These are phyloP conservation scores for Penicillium vulpinum DNA, from an alignment of 2,329 filamentous ascomycete genomes.

Conservation along the genomic window DNA sequence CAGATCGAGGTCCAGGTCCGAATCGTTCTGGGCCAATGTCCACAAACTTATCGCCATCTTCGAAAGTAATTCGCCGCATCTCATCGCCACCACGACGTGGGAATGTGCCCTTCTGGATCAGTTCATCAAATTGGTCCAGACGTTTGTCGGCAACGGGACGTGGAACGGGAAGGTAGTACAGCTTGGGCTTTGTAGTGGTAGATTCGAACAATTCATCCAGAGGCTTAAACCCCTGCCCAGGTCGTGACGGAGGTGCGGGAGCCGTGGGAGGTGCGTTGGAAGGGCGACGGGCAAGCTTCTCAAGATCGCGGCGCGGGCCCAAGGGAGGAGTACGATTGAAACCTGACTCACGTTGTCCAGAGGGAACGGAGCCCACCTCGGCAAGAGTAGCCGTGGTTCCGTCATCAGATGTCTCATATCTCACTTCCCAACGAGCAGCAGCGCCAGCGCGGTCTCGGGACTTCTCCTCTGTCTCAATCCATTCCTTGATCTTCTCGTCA, in stretches of 20 bases:
- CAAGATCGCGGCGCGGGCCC: conserved; percentile 28
- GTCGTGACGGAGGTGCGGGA: conserved; percentile 21
- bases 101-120: conserved; percentile 41
- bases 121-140: conserved; percentile 57
- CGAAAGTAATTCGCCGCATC: conserved; percentile 72
- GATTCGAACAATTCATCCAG: conserved; percentile 62
- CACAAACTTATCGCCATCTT: conserved; percentile 65
- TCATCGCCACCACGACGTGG: conserved; percentile 49
- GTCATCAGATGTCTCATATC: conserved; percentile 62
- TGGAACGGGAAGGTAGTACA: conserved; percentile 67
- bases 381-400: conserved; percentile 60
- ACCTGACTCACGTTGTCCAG: conserved; percentile 29
- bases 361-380: conserved; percentile 43
- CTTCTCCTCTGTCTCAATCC: conserved; percentile 70
- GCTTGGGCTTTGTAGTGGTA: conserved; percentile 62
- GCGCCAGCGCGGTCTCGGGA: conserved; percentile 43
- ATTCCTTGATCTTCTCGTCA: conserved; percentile 67
- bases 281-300: conserved; percentile 25
- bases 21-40: conserved; percentile 65
- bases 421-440: conserved; percentile 68
- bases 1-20: conserved; percentile 40
- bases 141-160: conserved; percentile 65
- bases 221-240: conserved; percentile 52
- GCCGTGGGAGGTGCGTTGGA: conserved; percentile 25
- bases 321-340: conserved; percentile 32